phyloP scores from a whole-genome alignment of 2,329 filamentous ascomycete species.

The Boeremia exigua region DNA sequence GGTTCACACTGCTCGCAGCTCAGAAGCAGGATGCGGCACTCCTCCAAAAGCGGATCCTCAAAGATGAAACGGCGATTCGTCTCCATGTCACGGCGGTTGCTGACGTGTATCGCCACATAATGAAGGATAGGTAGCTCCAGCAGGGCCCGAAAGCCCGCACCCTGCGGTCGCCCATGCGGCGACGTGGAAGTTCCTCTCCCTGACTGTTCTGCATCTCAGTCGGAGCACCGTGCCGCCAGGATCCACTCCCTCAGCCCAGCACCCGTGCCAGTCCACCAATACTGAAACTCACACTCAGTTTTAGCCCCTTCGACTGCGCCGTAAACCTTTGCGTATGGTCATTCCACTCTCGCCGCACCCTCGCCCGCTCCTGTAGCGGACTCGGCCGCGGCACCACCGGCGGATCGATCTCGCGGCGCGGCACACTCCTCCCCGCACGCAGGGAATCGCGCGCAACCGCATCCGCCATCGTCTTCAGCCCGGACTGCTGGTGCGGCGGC shows the following conservation, averaged over 20 bases:
- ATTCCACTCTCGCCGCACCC: conserved; percentile 35
- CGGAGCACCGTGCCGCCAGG: no score
- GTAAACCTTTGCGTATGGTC: conserved; percentile 34
- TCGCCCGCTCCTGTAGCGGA: conserved; percentile 30
- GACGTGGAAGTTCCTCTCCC: no score
- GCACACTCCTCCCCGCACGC: conserved; percentile 2
- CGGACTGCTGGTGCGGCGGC: conserved; percentile 30
- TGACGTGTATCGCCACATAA: no score
- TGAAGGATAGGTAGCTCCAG: no score
- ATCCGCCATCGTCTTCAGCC: conserved; percentile 26
- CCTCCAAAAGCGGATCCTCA: no score
- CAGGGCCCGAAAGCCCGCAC: no score
- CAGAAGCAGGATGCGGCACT: no score
- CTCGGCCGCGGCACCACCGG: conserved; percentile 17
- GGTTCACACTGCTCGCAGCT: no score
- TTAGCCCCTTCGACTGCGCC: conserved; percentile 34
- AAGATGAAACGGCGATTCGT: no score
- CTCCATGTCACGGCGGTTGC: no score
- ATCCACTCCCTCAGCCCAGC: conserved; percentile 20
- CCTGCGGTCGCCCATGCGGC: no score
- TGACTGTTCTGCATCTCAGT: no score
- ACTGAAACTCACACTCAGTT: conserved; percentile 40
- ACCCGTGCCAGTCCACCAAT: conserved; percentile 32
- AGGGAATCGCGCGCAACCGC: conserved; percentile 30
- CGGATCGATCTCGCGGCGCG: conserved; percentile 6